Evolutionary conservation across 495 filamentous ascomycete species (phyloP), one percentile per base, ranked within the genome.

Genomic region (Hypoxylon fuscum): DNA sequence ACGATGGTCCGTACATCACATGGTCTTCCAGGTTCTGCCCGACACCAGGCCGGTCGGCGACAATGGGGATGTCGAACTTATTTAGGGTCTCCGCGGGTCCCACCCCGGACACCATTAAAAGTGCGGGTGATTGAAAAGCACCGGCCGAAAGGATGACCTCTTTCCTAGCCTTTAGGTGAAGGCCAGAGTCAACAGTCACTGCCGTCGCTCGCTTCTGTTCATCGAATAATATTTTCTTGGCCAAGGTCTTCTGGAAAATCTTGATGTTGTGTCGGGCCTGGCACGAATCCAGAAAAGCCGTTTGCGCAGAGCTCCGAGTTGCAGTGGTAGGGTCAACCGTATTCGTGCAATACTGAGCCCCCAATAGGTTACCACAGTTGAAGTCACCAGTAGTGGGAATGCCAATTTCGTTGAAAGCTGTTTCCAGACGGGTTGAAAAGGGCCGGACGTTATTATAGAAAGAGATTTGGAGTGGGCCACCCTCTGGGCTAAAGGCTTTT

Each of bases 21-120:
- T 79, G 78, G 45, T 83, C 83, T 71, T 66, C 69, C 43, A 85
- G 49, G 47, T 86, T 83, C 54, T 82, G 75, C 10, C 83, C 84
- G 7, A 86, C 81, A 10, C 81, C 81, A 0, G 79, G 73, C 1
- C 79, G 64, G 32, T 82, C 75, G 9, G 67, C 50, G 12, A 83
- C 43, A 1, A 81, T 62, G 0, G 75, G 55, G 29, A 83, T 80
- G 5, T 57, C 66, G 17, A 73, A 63, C 10, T 70, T 59, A 22
- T 71, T 17, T 6, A 81, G 62, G 0, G 54, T 51, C 10, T 60
- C 69, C 2, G 62, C 43, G 0, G 74, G 53, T 15, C 58, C 67
- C 2, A 69, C 43, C 9, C 79, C 80, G 0, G 79, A 82, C 14
- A 80, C 74, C 76, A 81, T 79, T 0, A 83, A 66, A 5, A 83